Percentiles rank a stretch among this genome's conserved stretches.
Conservation (phyloP, 805 yeast genomes). For the Pachysolen tannophilus region DNA sequence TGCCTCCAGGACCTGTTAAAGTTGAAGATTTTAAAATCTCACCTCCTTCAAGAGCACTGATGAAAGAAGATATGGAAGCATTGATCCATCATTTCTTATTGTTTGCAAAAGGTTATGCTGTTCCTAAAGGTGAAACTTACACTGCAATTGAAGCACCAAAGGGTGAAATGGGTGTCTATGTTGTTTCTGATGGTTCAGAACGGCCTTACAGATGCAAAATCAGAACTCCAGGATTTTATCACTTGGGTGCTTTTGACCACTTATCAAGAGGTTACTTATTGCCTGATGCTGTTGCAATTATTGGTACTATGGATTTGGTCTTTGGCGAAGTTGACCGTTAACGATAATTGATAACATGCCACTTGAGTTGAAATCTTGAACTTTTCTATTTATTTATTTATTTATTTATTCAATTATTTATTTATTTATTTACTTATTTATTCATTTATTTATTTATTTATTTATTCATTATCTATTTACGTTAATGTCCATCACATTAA, state of each 20-base stretch:
- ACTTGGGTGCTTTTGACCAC: conserved; percentile 82
- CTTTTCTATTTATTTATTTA: conserved; percentile 1
- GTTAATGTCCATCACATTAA: background rate
- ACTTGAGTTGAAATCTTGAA: background rate
- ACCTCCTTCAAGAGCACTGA: conserved; percentile 72
- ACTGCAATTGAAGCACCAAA: conserved; percentile 91
- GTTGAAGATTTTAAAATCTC: conserved; percentile 83
- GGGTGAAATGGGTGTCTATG: conserved; percentile 91
- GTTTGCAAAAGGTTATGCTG: conserved; percentile 83
- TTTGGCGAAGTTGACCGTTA: conserved; percentile 93
- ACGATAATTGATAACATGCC: background rate
- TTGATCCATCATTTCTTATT: conserved; percentile 83
- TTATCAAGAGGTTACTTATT: conserved; percentile 78
- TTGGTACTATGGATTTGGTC: conserved; percentile 93
- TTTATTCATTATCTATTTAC: conserved; percentile 1
- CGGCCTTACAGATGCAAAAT: conserved; percentile 89
- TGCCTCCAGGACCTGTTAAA: conserved; percentile 89
- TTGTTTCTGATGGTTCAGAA: conserved; percentile 83
- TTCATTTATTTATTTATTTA: background rate
- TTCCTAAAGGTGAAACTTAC: conserved; percentile 87
- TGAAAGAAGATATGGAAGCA: conserved; percentile 93
- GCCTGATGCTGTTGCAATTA: conserved; percentile 89
- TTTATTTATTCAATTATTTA: conserved; percentile 2
- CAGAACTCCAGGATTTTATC: conserved; percentile 93
- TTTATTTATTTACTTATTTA: conserved; percentile 3